Base-by-base conservation (phyloP, 164 flowering plant species). In the Liriodendron chinense region DNA sequence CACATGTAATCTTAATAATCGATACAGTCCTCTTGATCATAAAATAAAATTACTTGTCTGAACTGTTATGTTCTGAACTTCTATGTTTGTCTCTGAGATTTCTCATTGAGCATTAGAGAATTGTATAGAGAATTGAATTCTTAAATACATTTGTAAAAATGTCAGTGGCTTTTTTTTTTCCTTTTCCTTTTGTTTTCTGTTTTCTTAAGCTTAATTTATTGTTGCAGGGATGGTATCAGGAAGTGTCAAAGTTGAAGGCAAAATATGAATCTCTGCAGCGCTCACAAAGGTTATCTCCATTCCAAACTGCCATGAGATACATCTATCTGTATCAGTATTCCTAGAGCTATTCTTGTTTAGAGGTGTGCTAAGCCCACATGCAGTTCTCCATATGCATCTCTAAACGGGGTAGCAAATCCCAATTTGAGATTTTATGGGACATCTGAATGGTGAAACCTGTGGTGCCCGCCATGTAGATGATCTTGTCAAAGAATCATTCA, bases 171-270 rank as follows among this genome's bases (percentile, higher is more conserved):
- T 10, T 67, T 3, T 16, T 16, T 16, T 53, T 53, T 53, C 53
- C 9, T 12, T 12, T 53, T 53, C 20, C 59, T 53, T 53, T 16
- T 10, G 16, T 28, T 48, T 16, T 25, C 1, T 47, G 65, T 34
- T 64, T 21, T 22, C 25, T 64, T 22, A 22, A 21, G 69, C 12
- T 67, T 67, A 28, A 67, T 28, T 67, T 67, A 43, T 14, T 43
- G n/a, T 68, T 76, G 74, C 84, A 94, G 98, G 88, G 82, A 74
- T 89, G 97, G 97, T 85, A 80, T 77, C 91, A 93, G 64, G 99
- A 95, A 80, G 84, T 88, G 1, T 80, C 88, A 28, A 92, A 87
- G 82, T 78, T 95, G 69, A 88, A 92, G 86, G 89, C 88, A 3
- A 91, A 91, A 73, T 90, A 81, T 78, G 96, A 93, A 80, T 81